phyloP scores from a whole-genome alignment of 2,329 filamentous ascomycete species.

The Xylaria sp. region DNA sequence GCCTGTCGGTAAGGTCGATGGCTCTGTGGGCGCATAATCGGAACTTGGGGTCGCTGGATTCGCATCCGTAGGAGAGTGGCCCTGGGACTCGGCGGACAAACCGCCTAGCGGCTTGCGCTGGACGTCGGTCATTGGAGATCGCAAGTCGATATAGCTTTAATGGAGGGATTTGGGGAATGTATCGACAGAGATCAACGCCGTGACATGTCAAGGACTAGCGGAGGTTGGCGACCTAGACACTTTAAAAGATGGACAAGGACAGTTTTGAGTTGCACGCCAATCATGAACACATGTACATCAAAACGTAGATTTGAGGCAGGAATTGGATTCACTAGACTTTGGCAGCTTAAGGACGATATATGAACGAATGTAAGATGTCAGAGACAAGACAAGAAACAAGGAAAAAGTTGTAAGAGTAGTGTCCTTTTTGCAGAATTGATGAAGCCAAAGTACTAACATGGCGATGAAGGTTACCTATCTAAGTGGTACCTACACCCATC shows the following conservation, averaged over 20 bases:
- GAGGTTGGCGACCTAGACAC: slow-evolving; percentile 5
- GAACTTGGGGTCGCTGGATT: slow-evolving; percentile 28
- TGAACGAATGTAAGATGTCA: slow-evolving; percentile 21
- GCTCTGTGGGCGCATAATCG: slow-evolving; percentile 23
- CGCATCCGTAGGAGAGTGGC: slow-evolving; percentile 34
- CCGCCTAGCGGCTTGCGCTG: slow-evolving; percentile 40
- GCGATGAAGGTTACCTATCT: background rate
- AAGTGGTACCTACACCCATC: background rate
- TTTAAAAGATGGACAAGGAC: slow-evolving; percentile 27
- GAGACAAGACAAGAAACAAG: background rate
- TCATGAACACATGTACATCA: slow-evolving; percentile 21
- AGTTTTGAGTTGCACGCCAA: slow-evolving; percentile 18
- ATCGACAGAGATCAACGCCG: slow-evolving; percentile 31
- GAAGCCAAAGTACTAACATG: slow-evolving; percentile 11
- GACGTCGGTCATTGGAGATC: slow-evolving; percentile 42
- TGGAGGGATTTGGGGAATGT: slow-evolving; percentile 22
- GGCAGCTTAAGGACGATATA: slow-evolving; percentile 6
- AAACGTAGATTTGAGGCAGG: background rate
- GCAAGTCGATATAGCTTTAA: slow-evolving; percentile 17
- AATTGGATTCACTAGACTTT: slow-evolving; percentile 1
- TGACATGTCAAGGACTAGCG: slow-evolving; percentile 39
- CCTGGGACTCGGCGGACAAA: slow-evolving; percentile 36
- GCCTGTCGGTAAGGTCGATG: slow-evolving; percentile 8
- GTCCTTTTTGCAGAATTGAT: slow-evolving; percentile 9
- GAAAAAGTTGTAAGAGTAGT: slow-evolving; percentile 3